Evolutionary conservation across 768 basidiomycete genomes (phyloP).

Genomic region (Postia placenta): DNA sequence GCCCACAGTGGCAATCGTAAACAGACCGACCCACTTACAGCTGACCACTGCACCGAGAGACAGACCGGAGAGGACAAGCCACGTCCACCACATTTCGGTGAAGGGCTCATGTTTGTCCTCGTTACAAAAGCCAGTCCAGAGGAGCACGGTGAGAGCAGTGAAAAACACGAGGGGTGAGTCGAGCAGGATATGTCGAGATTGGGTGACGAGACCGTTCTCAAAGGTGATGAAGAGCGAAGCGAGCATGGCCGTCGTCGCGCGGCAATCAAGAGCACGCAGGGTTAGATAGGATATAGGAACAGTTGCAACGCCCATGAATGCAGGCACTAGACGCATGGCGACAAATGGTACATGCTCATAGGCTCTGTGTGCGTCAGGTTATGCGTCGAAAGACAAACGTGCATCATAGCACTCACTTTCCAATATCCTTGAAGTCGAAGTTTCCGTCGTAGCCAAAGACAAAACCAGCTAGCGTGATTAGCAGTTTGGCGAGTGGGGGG

Average conservation of each 20-base stretch:
- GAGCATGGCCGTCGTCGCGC: constrained; percentile 87
- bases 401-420: constrained; percentile 59
- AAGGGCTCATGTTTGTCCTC: constrained; percentile 85
- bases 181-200: constrained; percentile 94
- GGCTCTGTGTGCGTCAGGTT: constrained; percentile 38
- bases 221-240: constrained; percentile 90
- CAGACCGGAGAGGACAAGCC: constrained; percentile 83
- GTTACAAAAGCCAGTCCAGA: constrained; percentile 89
- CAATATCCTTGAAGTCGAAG: constrained; percentile 98
- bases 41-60: constrained; percentile 88
- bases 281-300: constrained; percentile 92
- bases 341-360: constrained; percentile 91
- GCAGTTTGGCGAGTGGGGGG: constrained; percentile 91
- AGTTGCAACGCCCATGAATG: constrained; percentile 80
- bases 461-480: constrained; percentile 89
- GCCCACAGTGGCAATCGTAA: constrained; percentile 95
- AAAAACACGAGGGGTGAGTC: constrained; percentile 99
- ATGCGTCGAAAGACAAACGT: not conserved
- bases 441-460: constrained; percentile 85
- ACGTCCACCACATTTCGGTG: constrained; percentile 85
- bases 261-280: constrained; percentile 86
- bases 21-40: constrained; percentile 98
- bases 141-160: constrained; percentile 81
- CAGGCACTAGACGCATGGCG: constrained; percentile 96
- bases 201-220: constrained; percentile 94